phyloP scores from a whole-genome alignment of 1,284 basidiomycete species.

The Ustilago lituana region DNA sequence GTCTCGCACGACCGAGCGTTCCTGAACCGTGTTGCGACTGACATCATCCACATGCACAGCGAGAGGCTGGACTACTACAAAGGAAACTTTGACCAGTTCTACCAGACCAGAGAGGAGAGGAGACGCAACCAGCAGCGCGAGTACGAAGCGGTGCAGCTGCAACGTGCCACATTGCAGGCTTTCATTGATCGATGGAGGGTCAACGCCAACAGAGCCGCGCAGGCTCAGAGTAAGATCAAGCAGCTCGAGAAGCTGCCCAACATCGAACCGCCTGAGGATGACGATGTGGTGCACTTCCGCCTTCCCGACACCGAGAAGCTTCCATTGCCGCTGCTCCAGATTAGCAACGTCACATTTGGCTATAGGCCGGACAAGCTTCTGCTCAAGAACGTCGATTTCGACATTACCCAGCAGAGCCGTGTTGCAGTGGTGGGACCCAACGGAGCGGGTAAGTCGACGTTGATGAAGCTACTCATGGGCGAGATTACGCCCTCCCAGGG shows the following conservation, averaged over 20 bases:
- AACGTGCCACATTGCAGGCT: slow-evolving; percentile 92
- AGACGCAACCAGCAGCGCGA: slow-evolving; percentile 84
- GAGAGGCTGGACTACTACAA: slow-evolving; percentile 95
- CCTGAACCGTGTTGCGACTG: slow-evolving; percentile 95
- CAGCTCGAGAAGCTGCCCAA: slow-evolving; percentile 97
- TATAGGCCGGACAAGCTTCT: slow-evolving; percentile 84
- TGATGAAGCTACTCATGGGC: slow-evolving; percentile 95
- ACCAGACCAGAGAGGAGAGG: slow-evolving; percentile 96
- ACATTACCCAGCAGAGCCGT: slow-evolving; percentile 70
- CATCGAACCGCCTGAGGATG: slow-evolving; percentile 84
- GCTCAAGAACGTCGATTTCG: slow-evolving; percentile 84
- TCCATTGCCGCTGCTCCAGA: slow-evolving; percentile 92
- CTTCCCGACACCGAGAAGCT: slow-evolving; percentile 75
- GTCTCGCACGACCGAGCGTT: slow-evolving; percentile 99
- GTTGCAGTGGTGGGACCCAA: slow-evolving; percentile 64
- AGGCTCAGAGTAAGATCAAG: slow-evolving; percentile 97
- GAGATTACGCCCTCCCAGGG: slow-evolving; percentile 83
- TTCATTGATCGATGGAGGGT: slow-evolving; percentile 75
- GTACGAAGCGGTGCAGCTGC: slow-evolving; percentile 87
- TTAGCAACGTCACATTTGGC: slow-evolving; percentile 90
- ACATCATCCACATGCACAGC: slow-evolving; percentile 97
- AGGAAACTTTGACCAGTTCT: slow-evolving; percentile 98
- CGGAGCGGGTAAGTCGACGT: slow-evolving; percentile 76
- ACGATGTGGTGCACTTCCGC: slow-evolving; percentile 79
- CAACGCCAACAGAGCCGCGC: slow-evolving; percentile 69